phyloP scores from a whole-genome alignment of 2,329 filamentous ascomycete genomes.

The Alternaria panax region DNA sequence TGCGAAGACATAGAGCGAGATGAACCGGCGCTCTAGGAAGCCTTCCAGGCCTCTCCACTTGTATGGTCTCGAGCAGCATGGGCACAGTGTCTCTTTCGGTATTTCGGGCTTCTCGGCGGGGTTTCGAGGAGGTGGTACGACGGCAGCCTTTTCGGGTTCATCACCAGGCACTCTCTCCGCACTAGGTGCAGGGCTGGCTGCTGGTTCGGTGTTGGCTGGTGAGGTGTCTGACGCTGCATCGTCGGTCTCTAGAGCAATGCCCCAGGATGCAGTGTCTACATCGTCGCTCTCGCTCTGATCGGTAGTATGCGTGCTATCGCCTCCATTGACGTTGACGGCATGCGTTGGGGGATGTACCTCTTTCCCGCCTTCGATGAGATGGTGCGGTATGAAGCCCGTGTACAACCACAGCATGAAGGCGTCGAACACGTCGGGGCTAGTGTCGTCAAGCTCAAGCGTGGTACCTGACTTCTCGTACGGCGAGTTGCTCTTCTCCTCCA shows the following conservation, averaged over 20 bases:
- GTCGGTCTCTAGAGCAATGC: conserved; percentile 43
- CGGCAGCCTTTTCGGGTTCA: conserved; percentile 35
- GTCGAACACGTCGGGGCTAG: conserved; percentile 48
- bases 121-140: conserved; percentile 36
- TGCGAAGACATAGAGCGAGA: conserved; percentile 45
- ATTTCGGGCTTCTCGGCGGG: conserved; percentile 43
- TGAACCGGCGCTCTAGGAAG: conserved; percentile 48
- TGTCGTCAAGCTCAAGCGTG: conserved; percentile 43
- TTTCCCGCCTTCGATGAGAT: conserved; percentile 47
- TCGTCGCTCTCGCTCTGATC: conserved; percentile 37
- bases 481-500: conserved; percentile 40
- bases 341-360: conserved; percentile 41
- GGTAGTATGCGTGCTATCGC: conserved; percentile 18
- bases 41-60: conserved; percentile 49
- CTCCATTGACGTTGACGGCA: conserved; percentile 31
- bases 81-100: conserved; percentile 47
- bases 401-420: conserved; percentile 50
- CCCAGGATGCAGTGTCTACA: conserved; percentile 46
- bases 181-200: conserved; percentile 22
- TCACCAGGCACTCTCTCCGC: conserved; percentile 45
- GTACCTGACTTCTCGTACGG: conserved; percentile 41
- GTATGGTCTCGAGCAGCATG: conserved; percentile 46
- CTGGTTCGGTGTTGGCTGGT: conserved; percentile 15
- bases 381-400: conserved; percentile 47
- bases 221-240: conserved; percentile 27